Percentiles rank a stretch among this genome's conserved stretches.
These are phyloP conservation scores for Byssoonygena ceratinophila DNA, from an alignment of 2,329 filamentous ascomycete genomes.

Conservation along the genomic window DNA sequence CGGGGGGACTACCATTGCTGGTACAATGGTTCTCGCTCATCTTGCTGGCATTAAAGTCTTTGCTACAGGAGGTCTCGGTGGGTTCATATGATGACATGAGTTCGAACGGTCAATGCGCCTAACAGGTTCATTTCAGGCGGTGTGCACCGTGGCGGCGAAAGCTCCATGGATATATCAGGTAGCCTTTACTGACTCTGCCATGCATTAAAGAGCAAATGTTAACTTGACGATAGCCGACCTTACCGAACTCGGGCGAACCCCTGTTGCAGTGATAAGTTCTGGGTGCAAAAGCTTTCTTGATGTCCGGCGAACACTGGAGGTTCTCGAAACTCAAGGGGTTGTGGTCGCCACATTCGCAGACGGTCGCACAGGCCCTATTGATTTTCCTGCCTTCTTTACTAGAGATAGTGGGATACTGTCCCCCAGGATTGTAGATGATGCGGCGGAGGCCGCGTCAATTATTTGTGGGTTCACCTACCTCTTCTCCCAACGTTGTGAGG, in stretches of 20 bases:
- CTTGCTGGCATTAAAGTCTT: conserved; percentile 85
- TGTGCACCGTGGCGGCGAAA: conserved; percentile 80
- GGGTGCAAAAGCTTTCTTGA: conserved; percentile 96
- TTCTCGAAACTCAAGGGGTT: conserved; percentile 59
- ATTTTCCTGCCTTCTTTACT: conserved; percentile 90
- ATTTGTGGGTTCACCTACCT: conserved; percentile 47
- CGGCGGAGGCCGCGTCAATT: conserved; percentile 78
- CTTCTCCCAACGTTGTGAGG: background rate
- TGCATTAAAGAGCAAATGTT: background rate
- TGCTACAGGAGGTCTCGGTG: conserved; percentile 77
- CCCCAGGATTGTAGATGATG: conserved; percentile 61
- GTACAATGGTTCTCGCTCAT: conserved; percentile 81
- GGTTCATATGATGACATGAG: conserved; percentile 13
- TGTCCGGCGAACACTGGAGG: conserved; percentile 78
- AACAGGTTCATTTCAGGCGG: conserved; percentile 44
- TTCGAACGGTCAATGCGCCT: background rate
- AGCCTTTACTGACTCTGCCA: background rate
- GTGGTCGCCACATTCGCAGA: conserved; percentile 84
- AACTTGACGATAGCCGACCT: conserved; percentile 55
- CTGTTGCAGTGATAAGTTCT: conserved; percentile 76
- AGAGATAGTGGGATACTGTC: conserved; percentile 74
- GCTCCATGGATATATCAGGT: conserved; percentile 75
- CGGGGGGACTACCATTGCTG: conserved; percentile 86
- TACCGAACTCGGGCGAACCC: conserved; percentile 81
- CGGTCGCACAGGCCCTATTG: conserved; percentile 58